A percentile compares a stretch with the other conserved stretches of the same genome.
These are phyloP conservation scores for Hordeum pubiflorum DNA, from an alignment of 202 grass and related monocot genomes.

Conservation along the genomic window DNA sequence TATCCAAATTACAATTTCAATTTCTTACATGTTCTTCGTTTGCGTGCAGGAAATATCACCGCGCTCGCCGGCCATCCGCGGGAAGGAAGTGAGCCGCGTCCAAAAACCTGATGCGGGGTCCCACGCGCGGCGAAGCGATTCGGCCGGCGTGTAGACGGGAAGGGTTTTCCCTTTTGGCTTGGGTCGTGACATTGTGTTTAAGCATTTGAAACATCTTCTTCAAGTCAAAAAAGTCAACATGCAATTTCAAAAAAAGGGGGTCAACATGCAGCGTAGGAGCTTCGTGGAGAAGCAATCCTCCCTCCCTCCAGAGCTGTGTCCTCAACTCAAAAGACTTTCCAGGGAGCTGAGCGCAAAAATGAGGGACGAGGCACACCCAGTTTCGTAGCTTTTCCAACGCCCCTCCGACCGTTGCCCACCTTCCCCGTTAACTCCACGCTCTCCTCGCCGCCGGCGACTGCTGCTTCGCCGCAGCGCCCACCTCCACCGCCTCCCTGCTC, in stretches of 20 bases:
- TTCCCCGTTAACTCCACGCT: neutral
- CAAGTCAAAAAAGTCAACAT: neutral
- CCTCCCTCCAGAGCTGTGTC: too few relatives aligned
- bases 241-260: too few relatives aligned
- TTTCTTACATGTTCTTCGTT: too few relatives aligned
- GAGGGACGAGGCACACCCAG: neutral
- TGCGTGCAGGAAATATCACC: too few relatives aligned
- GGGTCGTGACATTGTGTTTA: too few relatives aligned
- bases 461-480: neutral
- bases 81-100: too few relatives aligned
- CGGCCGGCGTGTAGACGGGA: too few relatives aligned
- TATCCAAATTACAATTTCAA: too few relatives aligned
- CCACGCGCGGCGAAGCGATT: too few relatives aligned
- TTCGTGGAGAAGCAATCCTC: neutral
- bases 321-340: neutral
- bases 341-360: constrained; percentile 1
- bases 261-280: neutral
- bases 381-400: constrained; percentile 8
- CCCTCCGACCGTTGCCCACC: constrained; percentile 22
- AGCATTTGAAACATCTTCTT: neutral
- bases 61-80: too few relatives aligned
- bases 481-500: neutral
- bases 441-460: neutral
- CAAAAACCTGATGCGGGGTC: too few relatives aligned
- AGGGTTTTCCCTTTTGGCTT: too few relatives aligned